Percentiles rank a stretch among this genome's conserved stretches.
Evolutionary conservation across 169 alveolate species (phyloP).

Genomic region (Plasmodium cynomolgi): DNA sequence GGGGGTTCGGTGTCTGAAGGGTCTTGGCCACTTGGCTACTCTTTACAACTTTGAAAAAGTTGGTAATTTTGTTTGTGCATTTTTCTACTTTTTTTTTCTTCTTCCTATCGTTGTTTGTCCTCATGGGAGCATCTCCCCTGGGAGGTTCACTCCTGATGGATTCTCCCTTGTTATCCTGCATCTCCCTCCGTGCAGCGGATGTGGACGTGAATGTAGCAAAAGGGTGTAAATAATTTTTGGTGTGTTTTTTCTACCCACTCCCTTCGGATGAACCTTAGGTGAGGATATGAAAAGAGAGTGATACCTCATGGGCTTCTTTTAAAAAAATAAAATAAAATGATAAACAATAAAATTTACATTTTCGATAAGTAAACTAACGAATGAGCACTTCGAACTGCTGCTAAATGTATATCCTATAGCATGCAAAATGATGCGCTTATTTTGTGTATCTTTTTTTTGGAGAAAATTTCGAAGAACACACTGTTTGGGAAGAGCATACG

Average conservation of each 20-base stretch:
- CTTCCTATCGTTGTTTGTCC: slow-evolving; percentile 5
- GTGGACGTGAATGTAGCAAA: background rate
- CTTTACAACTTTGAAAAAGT: slow-evolving; percentile 30
- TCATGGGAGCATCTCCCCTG: background rate
- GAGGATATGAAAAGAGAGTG: background rate
- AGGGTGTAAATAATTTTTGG: background rate
- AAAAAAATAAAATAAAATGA: background rate
- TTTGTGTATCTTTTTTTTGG: background rate
- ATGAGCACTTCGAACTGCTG: background rate
- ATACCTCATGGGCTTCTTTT: background rate
- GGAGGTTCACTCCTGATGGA: background rate
- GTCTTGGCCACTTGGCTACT: background rate
- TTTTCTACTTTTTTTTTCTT: slow-evolving; percentile 16
- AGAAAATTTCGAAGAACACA: background rate
- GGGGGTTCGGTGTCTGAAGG: background rate
- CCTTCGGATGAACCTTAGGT: background rate
- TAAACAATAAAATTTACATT: background rate
- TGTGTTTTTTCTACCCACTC: background rate
- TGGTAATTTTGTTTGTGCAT: slow-evolving; percentile 39
- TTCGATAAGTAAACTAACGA: background rate
- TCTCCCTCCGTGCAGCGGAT: background rate
- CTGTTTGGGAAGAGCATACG: background rate
- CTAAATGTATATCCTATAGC: background rate
- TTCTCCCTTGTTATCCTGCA: background rate
- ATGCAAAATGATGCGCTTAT: background rate